Evolutionary conservation across 1,284 basidiomycete genomes (phyloP).

Genomic region (Ganoderma lucidum): DNA sequence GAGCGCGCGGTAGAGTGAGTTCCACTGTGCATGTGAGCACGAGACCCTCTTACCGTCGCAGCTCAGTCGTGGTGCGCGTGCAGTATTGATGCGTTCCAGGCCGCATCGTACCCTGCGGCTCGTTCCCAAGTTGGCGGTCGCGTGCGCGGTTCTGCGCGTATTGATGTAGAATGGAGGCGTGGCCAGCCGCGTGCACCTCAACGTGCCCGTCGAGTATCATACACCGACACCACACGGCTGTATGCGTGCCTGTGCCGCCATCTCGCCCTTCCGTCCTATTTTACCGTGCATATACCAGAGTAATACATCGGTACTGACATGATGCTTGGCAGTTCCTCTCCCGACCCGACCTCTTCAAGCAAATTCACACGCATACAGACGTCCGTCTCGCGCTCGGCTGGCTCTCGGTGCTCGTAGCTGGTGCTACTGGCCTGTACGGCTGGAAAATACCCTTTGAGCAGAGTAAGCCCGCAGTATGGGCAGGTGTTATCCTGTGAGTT

Average conservation of each 20-base stretch:
- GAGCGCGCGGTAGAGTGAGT: neutral
- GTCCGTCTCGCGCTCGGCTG: constrained; percentile 87
- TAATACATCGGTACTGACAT: neutral
- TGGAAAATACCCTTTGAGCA: constrained; percentile 88
- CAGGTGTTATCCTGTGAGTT: constrained; percentile 77
- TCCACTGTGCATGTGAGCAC: neutral
- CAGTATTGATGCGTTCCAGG: neutral
- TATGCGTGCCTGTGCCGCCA: constrained; percentile 6
- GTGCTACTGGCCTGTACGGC: constrained; percentile 83
- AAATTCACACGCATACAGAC: constrained; percentile 86
- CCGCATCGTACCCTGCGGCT: neutral
- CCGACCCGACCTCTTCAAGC: constrained; percentile 83
- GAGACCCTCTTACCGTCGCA: neutral
- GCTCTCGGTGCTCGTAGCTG: constrained; percentile 82
- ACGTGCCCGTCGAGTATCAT: constrained; percentile 5
- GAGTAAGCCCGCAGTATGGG: constrained; percentile 81
- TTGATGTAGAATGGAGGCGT: constrained; percentile 1
- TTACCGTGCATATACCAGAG: neutral
- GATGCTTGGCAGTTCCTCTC: constrained; percentile 71
- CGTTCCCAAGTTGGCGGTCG: neutral
- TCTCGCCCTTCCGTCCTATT: neutral
- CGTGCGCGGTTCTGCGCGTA: neutral
- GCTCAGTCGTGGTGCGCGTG: neutral
- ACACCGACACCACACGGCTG: neutral
- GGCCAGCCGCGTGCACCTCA: neutral